Percentiles rank a stretch among this genome's conserved stretches.
These are phyloP conservation scores for Tricholomella constricta DNA, from an alignment of 768 basidiomycete species.

Conservation along the genomic window DNA sequence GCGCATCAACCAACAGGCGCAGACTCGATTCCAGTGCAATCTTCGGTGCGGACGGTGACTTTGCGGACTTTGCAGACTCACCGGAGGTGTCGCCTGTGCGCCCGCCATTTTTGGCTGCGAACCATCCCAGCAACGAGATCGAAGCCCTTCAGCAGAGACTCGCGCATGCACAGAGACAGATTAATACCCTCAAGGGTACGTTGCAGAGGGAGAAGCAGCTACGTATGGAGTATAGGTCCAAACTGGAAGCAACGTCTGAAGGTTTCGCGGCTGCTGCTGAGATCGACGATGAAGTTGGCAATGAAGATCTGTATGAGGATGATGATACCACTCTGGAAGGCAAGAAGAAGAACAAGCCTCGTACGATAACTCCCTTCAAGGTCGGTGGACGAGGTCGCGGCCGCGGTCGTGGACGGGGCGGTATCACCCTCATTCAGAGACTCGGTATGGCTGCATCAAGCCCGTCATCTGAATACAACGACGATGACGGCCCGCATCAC, in stretches of 20 bases:
- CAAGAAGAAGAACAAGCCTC: conserved; percentile 36
- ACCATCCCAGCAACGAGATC: conserved; percentile 78
- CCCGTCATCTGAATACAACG: conserved; percentile 52
- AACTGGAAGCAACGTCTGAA: conserved; percentile 45
- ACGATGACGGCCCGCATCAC: conserved; percentile 32
- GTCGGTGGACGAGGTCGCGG: conserved; percentile 53
- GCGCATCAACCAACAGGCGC: conserved; percentile 64
- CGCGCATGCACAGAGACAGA: conserved; percentile 85
- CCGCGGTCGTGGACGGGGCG: conserved; percentile 53
- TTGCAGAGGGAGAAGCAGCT: conserved; percentile 83
- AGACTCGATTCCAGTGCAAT: conserved; percentile 46
- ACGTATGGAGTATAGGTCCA: conserved; percentile 65
- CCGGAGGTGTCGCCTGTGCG: conserved; percentile 59
- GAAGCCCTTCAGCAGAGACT: conserved; percentile 80
- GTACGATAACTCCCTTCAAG: conserved; percentile 56
- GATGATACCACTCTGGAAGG: conserved; percentile 44
- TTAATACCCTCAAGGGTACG: conserved; percentile 77
- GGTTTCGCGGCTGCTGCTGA: conserved; percentile 40
- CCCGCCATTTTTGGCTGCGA: conserved; percentile 66
- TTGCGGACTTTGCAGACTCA: conserved; percentile 51
- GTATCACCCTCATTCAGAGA: conserved; percentile 59
- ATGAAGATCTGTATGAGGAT: conserved; percentile 39
- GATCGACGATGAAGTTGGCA: conserved; percentile 50
- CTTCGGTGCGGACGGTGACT: conserved; percentile 40
- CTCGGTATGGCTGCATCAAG: conserved; percentile 59